phyloP scores from a whole-genome alignment of 805 yeast species.

The Vanderwaltozyma verrucispora region DNA sequence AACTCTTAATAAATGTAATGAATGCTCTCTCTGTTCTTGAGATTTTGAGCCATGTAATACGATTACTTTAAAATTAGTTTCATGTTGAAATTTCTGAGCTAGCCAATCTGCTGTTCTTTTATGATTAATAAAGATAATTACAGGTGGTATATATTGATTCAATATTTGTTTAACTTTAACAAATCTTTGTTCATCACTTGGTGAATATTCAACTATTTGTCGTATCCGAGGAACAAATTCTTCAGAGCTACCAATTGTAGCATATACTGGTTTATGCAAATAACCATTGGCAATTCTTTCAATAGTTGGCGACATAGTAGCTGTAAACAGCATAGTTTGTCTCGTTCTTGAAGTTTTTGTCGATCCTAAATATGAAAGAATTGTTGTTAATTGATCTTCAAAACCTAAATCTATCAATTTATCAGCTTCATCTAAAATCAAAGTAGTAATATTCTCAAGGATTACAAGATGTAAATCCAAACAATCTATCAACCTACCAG shows the following conservation, averaged over 20 bases:
- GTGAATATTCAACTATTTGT: conserved; percentile 52
- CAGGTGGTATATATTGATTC: conserved; percentile 37
- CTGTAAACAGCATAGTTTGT: conserved; percentile 86
- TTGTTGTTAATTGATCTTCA: conserved; percentile 61
- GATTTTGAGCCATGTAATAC: conserved; percentile 79
- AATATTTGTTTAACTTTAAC: conserved; percentile 17
- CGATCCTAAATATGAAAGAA: conserved; percentile 42
- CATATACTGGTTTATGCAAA: conserved; percentile 48
- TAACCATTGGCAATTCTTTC: conserved; percentile 57
- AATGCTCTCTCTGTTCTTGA: conserved; percentile 77
- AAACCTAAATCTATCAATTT: conserved; percentile 94
- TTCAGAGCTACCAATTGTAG: conserved; percentile 58
- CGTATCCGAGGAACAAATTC: conserved; percentile 46
- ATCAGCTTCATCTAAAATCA: conserved; percentile 91
- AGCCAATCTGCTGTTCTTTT: conserved; percentile 64
- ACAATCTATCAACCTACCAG: conserved; percentile 82
- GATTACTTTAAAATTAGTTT: conserved; percentile 39
- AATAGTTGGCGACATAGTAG: conserved; percentile 75
- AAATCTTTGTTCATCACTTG: conserved; percentile 37
- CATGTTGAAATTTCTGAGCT: conserved; percentile 37
- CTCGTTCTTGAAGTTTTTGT: conserved; percentile 22
- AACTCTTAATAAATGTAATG: conserved; percentile 47
- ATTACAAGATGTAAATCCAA: conserved; percentile 55
- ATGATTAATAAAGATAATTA: conserved; percentile 75
- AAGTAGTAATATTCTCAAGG: conserved; percentile 49